Conservation (phyloP, 2,329 filamentous ascomycete species). For the Ophiostoma novo-ulmi region DNA sequence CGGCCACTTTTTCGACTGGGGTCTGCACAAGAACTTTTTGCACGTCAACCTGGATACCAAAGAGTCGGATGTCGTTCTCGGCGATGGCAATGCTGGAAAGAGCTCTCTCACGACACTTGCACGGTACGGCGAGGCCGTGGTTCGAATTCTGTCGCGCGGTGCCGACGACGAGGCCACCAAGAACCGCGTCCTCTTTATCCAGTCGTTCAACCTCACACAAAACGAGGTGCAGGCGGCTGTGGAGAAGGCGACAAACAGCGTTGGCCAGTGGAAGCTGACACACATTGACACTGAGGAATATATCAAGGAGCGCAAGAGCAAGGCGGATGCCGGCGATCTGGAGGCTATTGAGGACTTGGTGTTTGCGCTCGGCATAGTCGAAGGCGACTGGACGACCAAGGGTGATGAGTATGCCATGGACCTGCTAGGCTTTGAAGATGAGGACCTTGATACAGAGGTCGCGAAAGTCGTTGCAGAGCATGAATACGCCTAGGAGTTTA, state of each 20-base stretch:
- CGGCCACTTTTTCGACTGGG: slow-evolving; percentile 43
- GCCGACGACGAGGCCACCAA: slow-evolving; percentile 30
- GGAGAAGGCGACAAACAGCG: slow-evolving; percentile 32
- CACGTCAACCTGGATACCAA: slow-evolving; percentile 34
- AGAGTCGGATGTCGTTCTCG: slow-evolving; percentile 35
- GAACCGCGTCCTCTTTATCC: slow-evolving; percentile 38
- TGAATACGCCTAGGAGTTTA: background rate
- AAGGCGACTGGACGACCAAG: slow-evolving; percentile 45
- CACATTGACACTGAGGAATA: slow-evolving; percentile 39
- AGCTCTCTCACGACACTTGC: slow-evolving; percentile 37
- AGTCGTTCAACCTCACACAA: slow-evolving; percentile 40
- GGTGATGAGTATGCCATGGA: slow-evolving; percentile 44
- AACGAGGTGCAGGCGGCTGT: slow-evolving; percentile 35
- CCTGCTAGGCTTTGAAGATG: slow-evolving; percentile 42
- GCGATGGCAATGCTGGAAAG: slow-evolving; percentile 31
- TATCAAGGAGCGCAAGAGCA: slow-evolving; percentile 37
- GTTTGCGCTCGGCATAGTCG: slow-evolving; percentile 44
- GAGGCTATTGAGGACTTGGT: slow-evolving; percentile 45
- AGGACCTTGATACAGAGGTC: slow-evolving; percentile 43
- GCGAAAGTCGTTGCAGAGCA: slow-evolving; percentile 32
- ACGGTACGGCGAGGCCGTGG: slow-evolving; percentile 35
- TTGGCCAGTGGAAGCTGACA: slow-evolving; percentile 31
- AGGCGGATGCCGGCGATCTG: slow-evolving; percentile 37
- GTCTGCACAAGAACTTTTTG: slow-evolving; percentile 35
- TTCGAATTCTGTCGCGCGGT: slow-evolving; percentile 32